A percentile compares a stretch with the other conserved stretches of the same genome.
These are phyloP conservation scores for Beauveria asiatica DNA, from an alignment of 2,329 filamentous ascomycete species.

Conservation along the genomic window DNA sequence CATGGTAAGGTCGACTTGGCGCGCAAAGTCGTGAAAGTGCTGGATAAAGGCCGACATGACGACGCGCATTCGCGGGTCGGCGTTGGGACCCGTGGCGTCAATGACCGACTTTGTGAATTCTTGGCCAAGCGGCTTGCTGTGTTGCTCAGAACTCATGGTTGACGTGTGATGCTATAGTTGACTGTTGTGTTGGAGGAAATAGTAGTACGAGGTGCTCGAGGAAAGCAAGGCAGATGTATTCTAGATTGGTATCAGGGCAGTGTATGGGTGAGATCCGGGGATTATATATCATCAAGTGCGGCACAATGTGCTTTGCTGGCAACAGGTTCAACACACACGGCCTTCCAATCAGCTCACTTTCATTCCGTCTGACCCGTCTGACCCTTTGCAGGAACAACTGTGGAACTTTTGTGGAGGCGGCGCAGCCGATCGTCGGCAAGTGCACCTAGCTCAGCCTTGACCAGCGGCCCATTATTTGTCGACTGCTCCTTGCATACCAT, in stretches of 20 bases:
- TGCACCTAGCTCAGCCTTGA: background rate
- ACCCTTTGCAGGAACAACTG: background rate
- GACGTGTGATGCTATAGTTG: background rate
- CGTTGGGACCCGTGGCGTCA: constrained; percentile 64
- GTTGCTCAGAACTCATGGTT: constrained; percentile 7
- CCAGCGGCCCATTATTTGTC: too few relatives aligned
- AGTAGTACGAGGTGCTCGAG: background rate
- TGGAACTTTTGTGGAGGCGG: background rate
- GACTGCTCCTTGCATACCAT: too few relatives aligned
- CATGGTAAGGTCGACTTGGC: constrained; percentile 70
- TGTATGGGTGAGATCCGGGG: background rate
- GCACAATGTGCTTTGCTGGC: too few relatives aligned
- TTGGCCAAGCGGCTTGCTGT: constrained; percentile 23
- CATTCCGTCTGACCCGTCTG: background rate
- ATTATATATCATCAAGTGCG: background rate
- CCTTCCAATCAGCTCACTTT: constrained; percentile 6
- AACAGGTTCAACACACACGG: too few relatives aligned
- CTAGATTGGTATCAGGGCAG: too few relatives aligned
- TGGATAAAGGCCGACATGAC: constrained; percentile 60
- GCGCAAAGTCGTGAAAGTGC: constrained; percentile 74
- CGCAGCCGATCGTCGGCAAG: background rate
- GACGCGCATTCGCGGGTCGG: constrained; percentile 57
- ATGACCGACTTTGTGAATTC: constrained; percentile 67
- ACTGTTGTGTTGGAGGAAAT: too few relatives aligned
- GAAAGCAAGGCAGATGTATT: background rate